Evolutionary conservation across 2,329 filamentous ascomycete genomes (phyloP).

Genomic region (Diaporthe vaccinii): DNA sequence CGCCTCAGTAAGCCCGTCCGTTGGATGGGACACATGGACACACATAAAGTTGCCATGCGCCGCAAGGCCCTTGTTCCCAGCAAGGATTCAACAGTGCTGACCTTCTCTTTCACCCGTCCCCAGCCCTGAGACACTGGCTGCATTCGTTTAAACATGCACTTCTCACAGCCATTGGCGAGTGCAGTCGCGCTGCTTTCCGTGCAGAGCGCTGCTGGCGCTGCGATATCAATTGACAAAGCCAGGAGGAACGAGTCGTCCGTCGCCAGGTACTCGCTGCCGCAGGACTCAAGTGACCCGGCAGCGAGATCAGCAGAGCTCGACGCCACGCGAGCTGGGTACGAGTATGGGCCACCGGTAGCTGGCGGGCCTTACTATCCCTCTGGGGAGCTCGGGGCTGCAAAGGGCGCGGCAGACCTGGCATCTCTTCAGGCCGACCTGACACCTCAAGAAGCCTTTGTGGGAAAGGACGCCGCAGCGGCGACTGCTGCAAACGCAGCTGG

Average conservation of each 20-base stretch:
- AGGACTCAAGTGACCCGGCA: not conserved
- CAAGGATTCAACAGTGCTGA: conserved; percentile 26
- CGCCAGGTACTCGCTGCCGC: conserved; percentile 27
- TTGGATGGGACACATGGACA: not conserved
- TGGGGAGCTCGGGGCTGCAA: conserved; percentile 37
- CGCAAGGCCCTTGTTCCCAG: not conserved
- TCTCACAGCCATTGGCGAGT: conserved; percentile 1
- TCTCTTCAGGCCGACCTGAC: conserved; percentile 31
- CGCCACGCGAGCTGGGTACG: conserved; percentile 16
- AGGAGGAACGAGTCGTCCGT: conserved; percentile 23
- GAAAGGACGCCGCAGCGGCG: conserved; percentile 7
- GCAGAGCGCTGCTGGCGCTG: conserved; percentile 26
- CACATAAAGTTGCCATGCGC: conserved; percentile 31
- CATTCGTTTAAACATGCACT: conserved; percentile 15
- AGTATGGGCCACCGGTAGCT: conserved; percentile 39
- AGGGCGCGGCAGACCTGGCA: conserved; percentile 37
- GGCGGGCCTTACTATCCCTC: conserved; percentile 42
- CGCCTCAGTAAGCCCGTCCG: conserved; percentile 5
- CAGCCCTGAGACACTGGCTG: conserved; percentile 3
- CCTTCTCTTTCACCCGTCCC: not conserved
- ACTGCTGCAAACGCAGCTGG: conserved; percentile 2
- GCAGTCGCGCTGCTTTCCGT: conserved; percentile 9
- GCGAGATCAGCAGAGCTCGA: conserved; percentile 25
- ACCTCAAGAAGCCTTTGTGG: conserved; percentile 20
- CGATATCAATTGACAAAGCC: not conserved